Base-by-base conservation (phyloP, 2,329 filamentous ascomycete genomes). In the Albifimbria verrucaria region DNA sequence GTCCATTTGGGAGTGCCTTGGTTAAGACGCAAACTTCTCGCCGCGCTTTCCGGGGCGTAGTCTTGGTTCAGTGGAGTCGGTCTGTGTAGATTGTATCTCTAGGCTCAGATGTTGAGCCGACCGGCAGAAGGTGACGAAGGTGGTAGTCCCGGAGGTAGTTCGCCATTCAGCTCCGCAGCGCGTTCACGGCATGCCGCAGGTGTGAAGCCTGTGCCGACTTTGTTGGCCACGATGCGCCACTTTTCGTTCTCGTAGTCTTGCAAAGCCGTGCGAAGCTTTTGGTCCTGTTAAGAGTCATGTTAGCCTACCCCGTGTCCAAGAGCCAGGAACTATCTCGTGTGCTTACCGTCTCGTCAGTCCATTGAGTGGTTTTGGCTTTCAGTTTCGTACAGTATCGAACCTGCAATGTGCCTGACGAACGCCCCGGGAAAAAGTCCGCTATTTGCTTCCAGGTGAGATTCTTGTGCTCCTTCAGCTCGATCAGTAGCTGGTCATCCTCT, bases 381-480 rank as follows among this genome's bases (percentile, higher is more conserved):
- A 96, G 77, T 73, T 96, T 96, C 43, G 92, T 96, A 68, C 92
- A 97, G 69, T 97, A 97, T 32, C 92, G 87, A 51, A 97, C 92
- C 71, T 97, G 92, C 56, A 97, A 74, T 25, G 92, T 96, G 18
- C 92, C 92, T 45, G 90, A 95, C 54, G 90, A 94, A 53, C 92
- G 81, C 2, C 92, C 92, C 1, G 92, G 92, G 62, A 97, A 97
- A 73, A 96, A 96, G 66, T 96, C 92, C 52, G 92, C 90, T 65
- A 97, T 97, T 77, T 97, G 92, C 73, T 96, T 96, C 92, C 92
- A 97, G 4, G 92, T 96, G 67, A 97, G 77, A 66, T 90, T 92
- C 71, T 94, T 95, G 65, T 94, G 92, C 72, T 97, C 92, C 71
- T 97, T 97, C 57, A 97, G 77, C 66, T 96, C 90, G 52, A 96